Evolutionary conservation across 345 rosid genomes (phyloP), one percentile per base, ranked within the genome.

Genomic region (Reutealis trisperma): DNA sequence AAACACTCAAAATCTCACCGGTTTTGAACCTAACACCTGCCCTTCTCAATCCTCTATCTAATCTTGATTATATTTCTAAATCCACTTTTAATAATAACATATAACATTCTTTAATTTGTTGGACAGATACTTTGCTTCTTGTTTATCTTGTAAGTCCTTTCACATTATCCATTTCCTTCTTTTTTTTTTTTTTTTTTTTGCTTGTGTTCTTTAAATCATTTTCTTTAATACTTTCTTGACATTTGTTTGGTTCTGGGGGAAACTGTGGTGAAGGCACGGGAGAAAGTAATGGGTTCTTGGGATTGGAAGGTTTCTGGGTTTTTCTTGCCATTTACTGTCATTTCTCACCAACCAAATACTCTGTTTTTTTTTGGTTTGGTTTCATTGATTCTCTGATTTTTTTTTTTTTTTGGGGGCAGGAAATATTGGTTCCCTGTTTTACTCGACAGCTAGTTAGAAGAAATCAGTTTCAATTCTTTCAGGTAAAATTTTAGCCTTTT

Each of bases 21-120:
- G 84, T 77, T 84, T 67, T 67, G 84, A 78, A 86, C 87, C 87
- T 79, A 84, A 86, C 79, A 64, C 75, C 63, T 37, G 58, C 74
- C 32, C 57, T 13, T 70, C 70, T 72, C 58, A 19, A 37, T 54
- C 77, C 27, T 16, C 47, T 69, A 14, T 74, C 47, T 45, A 61
- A 30, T 63, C 60, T 59, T 47, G 72, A 13, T 37, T 37, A 37
- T 11, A 16, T 25, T 47, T 55, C 66, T 44, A 16, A 70, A 63
- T 62, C 44, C 27, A 22, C 32, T 59, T 24, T 22, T 63, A 42
- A 27, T 3, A 61, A 2, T 21, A 30, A 30, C 30, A 27, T 27
- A 27, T 37, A 37, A 37, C 66, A 61, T 77, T 70, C 63, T 52
- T 27, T 37, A 37, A 37, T 37, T 37, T 72, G 59, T 63, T 57